Percentiles rank a stretch among this genome's conserved stretches.
These are phyloP conservation scores for Suillus decipiens DNA, from an alignment of 768 basidiomycete genomes.

Conservation along the genomic window DNA sequence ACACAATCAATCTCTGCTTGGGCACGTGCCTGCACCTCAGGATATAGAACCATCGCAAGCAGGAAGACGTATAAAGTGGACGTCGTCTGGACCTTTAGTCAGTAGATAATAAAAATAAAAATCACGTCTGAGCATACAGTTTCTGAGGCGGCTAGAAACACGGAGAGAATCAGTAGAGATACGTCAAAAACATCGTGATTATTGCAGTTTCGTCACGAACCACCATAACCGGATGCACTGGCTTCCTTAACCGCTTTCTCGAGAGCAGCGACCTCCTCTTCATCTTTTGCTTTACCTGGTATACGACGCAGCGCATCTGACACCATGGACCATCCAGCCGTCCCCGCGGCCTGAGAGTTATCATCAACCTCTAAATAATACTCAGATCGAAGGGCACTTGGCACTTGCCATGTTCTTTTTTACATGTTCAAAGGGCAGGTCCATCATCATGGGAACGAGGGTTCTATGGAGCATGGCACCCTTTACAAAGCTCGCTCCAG, in stretches of 20 bases:
- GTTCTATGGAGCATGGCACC: slow-evolving; percentile 17
- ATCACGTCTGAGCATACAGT: slow-evolving; percentile 16
- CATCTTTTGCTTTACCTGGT: slow-evolving; percentile 6
- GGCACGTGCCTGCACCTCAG: slow-evolving; percentile 24
- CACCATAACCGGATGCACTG: slow-evolving; percentile 22
- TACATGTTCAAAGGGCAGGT: slow-evolving; percentile 26
- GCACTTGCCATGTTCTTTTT: slow-evolving; percentile 23
- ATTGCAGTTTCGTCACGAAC: slow-evolving; percentile 11
- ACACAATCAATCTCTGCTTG: slow-evolving; percentile 22
- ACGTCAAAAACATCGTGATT: slow-evolving; percentile 14
- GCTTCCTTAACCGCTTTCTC: slow-evolving; percentile 27
- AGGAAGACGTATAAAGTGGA: slow-evolving; percentile 24
- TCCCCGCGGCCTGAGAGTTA: slow-evolving; percentile 18
- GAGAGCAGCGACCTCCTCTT: slow-evolving; percentile 15
- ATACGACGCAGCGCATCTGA: slow-evolving; percentile 22
- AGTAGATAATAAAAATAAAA: background rate
- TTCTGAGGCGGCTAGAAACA: slow-evolving; percentile 24
- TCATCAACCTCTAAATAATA: background rate
- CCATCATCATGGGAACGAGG: slow-evolving; percentile 15
- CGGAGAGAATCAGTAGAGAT: background rate
- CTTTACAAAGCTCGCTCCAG: slow-evolving; percentile 22
- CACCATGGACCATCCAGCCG: slow-evolving; percentile 26
- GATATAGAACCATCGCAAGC: slow-evolving; percentile 28
- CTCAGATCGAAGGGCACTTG: slow-evolving; percentile 3
- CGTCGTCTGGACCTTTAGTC: slow-evolving; percentile 14